Base-by-base conservation (phyloP, 306 rosid genomes). In the Cucumis cinereus region DNA sequence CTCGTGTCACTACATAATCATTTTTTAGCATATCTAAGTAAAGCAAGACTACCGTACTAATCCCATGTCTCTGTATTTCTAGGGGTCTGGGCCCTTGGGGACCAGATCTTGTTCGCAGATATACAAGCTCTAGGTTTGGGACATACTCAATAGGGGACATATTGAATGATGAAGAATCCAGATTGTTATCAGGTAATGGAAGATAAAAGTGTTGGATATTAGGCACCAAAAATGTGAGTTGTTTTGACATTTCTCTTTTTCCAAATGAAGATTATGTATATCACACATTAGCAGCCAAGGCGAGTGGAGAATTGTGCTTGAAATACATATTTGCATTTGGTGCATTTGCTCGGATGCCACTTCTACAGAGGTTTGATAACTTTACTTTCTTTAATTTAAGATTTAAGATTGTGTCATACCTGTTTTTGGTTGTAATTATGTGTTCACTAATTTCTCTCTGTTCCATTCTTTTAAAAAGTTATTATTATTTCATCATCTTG, bases 31-130 rank as follows among this genome's bases (percentile, higher is more conserved):
- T 19, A 28, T 76, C 35, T 6, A 70, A 14, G 40, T 70, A 16
- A 24, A 50, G 30, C 17, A 26, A 45, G 45, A 60, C 61, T 30
- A 30, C 35, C 4, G 4, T 35, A 35, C 55, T 67, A 40, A 35
- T 81, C 63, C 41, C 10, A 2, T 61, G 78, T 57, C 8, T 30
- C 3, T 67, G 73, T 81, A 58, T 77, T 77, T 80, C 77, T 82
- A 95, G 98, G 83, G 97, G 99, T 28, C 81, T 95, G 80, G 99
- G 99, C 74, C 99, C 99, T 76, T 95, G 89, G 96, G 99, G 99
- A 82, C 99, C 93, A 77, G 80, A 86, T 77, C 52, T 90, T 56
- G 97, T 95, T 70, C 86, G 80, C 74, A 87, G 52, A 75, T 95
- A 95, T 85, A 90, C 98, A 7, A 85, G 81, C 86, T 81, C 89